Conservation (phyloP, 345 rosid species). For the Xanthoceras sorbifolium region DNA sequence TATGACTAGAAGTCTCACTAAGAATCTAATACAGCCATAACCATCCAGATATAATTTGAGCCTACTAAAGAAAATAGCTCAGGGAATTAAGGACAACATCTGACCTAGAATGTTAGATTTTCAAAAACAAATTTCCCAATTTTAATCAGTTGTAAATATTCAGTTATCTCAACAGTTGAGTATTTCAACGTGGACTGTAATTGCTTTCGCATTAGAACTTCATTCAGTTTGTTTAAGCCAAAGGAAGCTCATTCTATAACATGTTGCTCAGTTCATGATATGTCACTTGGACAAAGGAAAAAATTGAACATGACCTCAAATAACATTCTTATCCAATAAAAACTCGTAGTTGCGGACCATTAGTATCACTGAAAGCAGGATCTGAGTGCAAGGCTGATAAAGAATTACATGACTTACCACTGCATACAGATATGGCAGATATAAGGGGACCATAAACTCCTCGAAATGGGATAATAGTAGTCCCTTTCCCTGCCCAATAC, state of each 20-base stretch:
- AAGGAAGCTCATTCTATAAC: not conserved
- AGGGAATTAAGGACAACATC: not conserved
- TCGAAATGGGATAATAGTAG: constrained; percentile 31
- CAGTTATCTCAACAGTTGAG: not conserved
- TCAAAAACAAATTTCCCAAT: not conserved
- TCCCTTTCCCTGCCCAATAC: constrained; percentile 51
- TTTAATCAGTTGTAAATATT: not conserved
- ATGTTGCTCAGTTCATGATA: not conserved
- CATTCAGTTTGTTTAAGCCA: not conserved
- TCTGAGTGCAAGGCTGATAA: not conserved
- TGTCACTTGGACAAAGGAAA: no score
- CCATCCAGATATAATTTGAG: not conserved
- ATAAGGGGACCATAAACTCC: constrained; percentile 49
- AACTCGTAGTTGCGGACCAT: not conserved
- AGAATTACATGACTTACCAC: constrained; percentile 23
- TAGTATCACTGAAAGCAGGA: not conserved
- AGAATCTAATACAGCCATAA: not conserved
- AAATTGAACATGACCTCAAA: no score
- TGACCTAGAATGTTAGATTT: not conserved
- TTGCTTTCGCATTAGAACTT: not conserved
- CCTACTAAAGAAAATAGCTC: not conserved
- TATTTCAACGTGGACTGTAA: not conserved
- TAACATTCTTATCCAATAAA: no score
- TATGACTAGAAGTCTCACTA: not conserved
- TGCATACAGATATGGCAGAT: constrained; percentile 44